A percentile compares a stretch with the other conserved stretches of the same genome.
Evolutionary conservation across 306 rosid genomes (phyloP).

Genomic region (Pachyrhizus erosus): DNA sequence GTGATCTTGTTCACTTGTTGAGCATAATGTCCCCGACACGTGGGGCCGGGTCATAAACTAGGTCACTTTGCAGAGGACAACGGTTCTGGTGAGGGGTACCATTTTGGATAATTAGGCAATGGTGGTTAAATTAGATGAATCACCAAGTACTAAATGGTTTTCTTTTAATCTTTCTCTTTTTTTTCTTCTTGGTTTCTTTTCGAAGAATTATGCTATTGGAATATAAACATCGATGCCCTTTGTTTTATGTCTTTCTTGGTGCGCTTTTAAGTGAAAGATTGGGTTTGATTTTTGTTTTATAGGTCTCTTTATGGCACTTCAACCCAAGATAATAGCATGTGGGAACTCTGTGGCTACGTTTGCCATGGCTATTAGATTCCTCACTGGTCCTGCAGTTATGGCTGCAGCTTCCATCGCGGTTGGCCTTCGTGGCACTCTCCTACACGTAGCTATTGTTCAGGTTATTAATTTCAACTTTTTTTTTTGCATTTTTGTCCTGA

Average conservation of each 20-base stretch:
- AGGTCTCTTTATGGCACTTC: conserved; percentile 97
- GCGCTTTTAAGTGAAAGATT: neutral
- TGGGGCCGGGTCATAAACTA: conserved; percentile 54
- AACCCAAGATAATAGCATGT: conserved; percentile 95
- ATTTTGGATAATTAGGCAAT: conserved; percentile 30
- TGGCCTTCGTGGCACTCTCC: conserved; percentile 88
- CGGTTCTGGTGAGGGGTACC: conserved; percentile 43
- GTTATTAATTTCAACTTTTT: conserved; percentile 42
- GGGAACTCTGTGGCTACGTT: conserved; percentile 89
- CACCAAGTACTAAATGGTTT: neutral
- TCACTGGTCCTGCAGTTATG: conserved; percentile 95
- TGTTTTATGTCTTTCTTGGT: neutral
- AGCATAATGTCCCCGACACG: conserved; percentile 70
- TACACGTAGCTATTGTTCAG: conserved; percentile 92
- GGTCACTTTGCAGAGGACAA: conserved; percentile 57
- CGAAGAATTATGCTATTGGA: neutral
- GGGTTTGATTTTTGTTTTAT: conserved; percentile 34
- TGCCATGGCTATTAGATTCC: conserved; percentile 92
- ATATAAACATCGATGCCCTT: neutral
- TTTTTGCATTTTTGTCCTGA: neutral
- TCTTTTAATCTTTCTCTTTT: neutral
- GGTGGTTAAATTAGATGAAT: conserved; percentile 38
- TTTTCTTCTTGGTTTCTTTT: neutral
- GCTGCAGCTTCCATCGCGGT: conserved; percentile 87
- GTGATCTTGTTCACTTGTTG: conserved; percentile 42